Evolutionary conservation across 495 filamentous ascomycete genomes (phyloP).

Genomic region (Pseudevernia furfuracea): DNA sequence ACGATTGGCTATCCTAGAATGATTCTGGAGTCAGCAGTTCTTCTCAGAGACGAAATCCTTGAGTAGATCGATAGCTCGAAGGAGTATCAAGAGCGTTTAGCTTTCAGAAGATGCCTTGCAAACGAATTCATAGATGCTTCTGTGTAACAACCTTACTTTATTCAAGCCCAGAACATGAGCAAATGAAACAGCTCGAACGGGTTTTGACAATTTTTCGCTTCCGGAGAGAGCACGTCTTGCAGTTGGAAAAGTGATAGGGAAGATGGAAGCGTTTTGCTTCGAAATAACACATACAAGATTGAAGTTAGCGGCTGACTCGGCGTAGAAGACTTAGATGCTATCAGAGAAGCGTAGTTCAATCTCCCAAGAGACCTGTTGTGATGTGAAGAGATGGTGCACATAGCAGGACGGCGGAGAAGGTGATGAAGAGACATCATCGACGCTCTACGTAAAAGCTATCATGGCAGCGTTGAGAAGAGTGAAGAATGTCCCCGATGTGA

Average conservation of each 20-base stretch:
- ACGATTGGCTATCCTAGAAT: constrained; percentile 93
- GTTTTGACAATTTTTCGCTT: not conserved
- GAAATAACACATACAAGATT: not conserved
- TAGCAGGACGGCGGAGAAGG: constrained; percentile 20
- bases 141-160: not conserved
- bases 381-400: constrained; percentile 30
- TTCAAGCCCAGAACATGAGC: not conserved
- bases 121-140: too few relatives aligned
- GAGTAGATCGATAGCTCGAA: not conserved
- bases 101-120: not conserved
- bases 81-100: not conserved
- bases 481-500: not conserved
- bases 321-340: not conserved
- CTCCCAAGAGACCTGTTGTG: not conserved
- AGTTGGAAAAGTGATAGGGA: not conserved
- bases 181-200: not conserved
- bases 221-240: not conserved
- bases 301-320: constrained; percentile 57
- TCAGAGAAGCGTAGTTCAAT: not conserved
- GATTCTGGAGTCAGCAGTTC: constrained; percentile 33
- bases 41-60: not conserved
- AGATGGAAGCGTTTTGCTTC: not conserved
- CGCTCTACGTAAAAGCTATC: not conserved
- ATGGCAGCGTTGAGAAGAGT: not conserved
- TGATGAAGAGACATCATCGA: constrained; percentile 11